These are phyloP conservation scores for Gnetum montanum DNA, from an alignment of 75 land plant genomes.

Conservation along the genomic window DNA sequence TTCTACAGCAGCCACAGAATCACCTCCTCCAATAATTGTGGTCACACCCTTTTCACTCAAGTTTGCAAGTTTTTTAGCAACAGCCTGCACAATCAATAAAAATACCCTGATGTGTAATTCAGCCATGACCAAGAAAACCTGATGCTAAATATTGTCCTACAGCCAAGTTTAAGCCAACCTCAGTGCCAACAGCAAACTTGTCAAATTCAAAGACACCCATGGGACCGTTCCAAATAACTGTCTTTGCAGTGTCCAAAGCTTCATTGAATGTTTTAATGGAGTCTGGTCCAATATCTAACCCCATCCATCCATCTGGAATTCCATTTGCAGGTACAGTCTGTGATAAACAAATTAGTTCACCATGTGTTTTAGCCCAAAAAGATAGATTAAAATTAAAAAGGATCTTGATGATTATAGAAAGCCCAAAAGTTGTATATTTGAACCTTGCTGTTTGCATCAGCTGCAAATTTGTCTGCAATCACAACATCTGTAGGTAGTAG, in stretches of 20 bases:
- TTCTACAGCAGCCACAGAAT: slow-evolving; percentile 92
- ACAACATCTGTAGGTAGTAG: slow-evolving; percentile 63
- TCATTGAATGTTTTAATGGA: slow-evolving; percentile 67
- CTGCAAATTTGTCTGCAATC: slow-evolving; percentile 63
- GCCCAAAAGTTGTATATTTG: slow-evolving; percentile 8
- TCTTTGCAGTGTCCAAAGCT: slow-evolving; percentile 73
- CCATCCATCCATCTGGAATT: slow-evolving; percentile 91
- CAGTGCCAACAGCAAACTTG: slow-evolving; percentile 72
- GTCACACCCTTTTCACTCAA: slow-evolving; percentile 66
- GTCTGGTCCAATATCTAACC: slow-evolving; percentile 84
- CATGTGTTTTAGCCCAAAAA: not conserved
- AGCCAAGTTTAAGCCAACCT: slow-evolving; percentile 21
- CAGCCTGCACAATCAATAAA: slow-evolving; percentile 26
- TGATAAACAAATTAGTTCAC: slow-evolving; percentile 1
- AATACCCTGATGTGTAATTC: not conserved
- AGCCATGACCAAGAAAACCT: not conserved
- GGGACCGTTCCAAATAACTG: slow-evolving; percentile 88
- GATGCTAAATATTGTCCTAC: not conserved
- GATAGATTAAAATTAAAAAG: not conserved
- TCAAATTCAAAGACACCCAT: slow-evolving; percentile 92
- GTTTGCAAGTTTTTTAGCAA: slow-evolving; percentile 80
- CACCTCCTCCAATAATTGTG: slow-evolving; percentile 91
- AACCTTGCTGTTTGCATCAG: slow-evolving; percentile 67
- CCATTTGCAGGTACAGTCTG: slow-evolving; percentile 54
- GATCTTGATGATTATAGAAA: not conserved